A percentile compares a stretch with the other conserved stretches of the same genome.
phyloP scores from a whole-genome alignment of 768 basidiomycete genomes.

The Rhodotorula diobovata region DNA sequence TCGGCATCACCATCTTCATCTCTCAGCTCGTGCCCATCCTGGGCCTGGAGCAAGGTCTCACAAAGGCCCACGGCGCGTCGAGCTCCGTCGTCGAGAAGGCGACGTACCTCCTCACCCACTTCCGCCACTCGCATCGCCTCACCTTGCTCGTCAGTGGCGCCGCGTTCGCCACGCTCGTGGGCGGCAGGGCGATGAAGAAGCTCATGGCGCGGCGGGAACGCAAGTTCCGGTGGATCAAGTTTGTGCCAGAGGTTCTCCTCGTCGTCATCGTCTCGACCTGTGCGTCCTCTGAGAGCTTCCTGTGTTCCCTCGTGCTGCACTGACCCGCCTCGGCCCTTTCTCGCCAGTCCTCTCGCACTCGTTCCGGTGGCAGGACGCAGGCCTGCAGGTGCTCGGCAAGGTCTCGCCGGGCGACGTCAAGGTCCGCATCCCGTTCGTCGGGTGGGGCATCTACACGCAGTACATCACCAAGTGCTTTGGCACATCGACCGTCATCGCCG shows the following conservation, averaged over 20 bases:
- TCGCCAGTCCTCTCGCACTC: conserved; percentile 20
- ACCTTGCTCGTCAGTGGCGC: conserved; percentile 73
- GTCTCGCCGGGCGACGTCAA: conserved; percentile 63
- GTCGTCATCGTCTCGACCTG: conserved; percentile 78
- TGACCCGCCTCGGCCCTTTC: neutral
- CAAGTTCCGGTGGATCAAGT: conserved; percentile 61
- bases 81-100: conserved; percentile 71
- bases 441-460: neutral
- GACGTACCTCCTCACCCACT: conserved; percentile 60
- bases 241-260: conserved; percentile 82
- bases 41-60: conserved; percentile 30
- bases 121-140: conserved; percentile 53
- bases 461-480: conserved; percentile 21
- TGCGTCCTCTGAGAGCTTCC: conserved; percentile 52
- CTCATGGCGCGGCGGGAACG: conserved; percentile 52
- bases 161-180: conserved; percentile 63
- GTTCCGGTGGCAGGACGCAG: conserved; percentile 48
- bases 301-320: too few relatives aligned
- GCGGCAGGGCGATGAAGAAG: conserved; percentile 53
- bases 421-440: conserved; percentile 61
- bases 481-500: conserved; percentile 60
- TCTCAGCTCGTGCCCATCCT: conserved; percentile 36
- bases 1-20: conserved; percentile 42
- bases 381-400: conserved; percentile 76
- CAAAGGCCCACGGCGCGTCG: conserved; percentile 41